These are phyloP conservation scores for Syzygium aromaticum DNA, from an alignment of 345 rosid genomes.

Conservation along the genomic window DNA sequence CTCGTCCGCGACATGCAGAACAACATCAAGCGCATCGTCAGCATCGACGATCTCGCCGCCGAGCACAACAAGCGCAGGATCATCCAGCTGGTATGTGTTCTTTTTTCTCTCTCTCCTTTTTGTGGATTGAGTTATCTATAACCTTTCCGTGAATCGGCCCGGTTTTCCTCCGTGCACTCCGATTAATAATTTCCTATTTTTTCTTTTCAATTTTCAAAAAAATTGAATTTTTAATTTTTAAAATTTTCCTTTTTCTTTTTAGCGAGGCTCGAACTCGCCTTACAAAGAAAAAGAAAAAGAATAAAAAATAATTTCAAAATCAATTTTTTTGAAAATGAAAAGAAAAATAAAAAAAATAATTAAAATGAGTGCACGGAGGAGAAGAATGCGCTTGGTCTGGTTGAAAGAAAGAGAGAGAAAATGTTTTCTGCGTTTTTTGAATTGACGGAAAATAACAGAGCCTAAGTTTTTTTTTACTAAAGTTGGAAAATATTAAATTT, in stretches of 20 bases:
- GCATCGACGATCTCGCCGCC: conserved; percentile 79
- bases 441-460: background rate
- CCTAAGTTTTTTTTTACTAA: background rate
- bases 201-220: background rate
- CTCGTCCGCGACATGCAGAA: conserved; percentile 78
- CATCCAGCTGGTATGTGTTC: conserved; percentile 57
- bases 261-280: too few relatives aligned
- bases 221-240: too few relatives aligned
- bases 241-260: too few relatives aligned
- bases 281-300: too few relatives aligned
- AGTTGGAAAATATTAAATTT: background rate
- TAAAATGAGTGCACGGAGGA: too few relatives aligned
- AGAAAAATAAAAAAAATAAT: too few relatives aligned
- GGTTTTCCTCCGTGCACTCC: background rate
- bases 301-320: too few relatives aligned
- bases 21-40: conserved; percentile 80
- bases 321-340: too few relatives aligned
- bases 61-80: conserved; percentile 88
- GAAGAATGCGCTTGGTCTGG: too few relatives aligned
- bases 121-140: background rate
- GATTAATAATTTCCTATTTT: background rate
- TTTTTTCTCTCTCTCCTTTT: background rate
- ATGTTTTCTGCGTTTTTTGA: too few relatives aligned
- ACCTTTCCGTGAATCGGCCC: background rate
- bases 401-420: too few relatives aligned